phyloP scores from a whole-genome alignment of 2,329 filamentous ascomycete species.

The Leptosphaerulina australis region DNA sequence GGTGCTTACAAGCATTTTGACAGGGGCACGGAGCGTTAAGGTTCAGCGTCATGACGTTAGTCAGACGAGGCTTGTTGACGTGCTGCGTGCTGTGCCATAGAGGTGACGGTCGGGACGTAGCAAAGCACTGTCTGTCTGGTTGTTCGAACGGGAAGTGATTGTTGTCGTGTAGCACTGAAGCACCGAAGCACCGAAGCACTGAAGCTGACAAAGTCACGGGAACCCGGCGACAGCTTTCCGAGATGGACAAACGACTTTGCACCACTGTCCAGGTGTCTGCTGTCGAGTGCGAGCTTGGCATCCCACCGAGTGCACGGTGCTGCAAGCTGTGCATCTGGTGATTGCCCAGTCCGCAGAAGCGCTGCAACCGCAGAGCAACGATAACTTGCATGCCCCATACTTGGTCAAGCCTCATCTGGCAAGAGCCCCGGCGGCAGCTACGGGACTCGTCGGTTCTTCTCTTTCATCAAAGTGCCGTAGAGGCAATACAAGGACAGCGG shows the following conservation, averaged over 20 bases:
- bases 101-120: background rate
- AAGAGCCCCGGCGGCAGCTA: conserved; percentile 33
- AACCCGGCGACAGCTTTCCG: conserved; percentile 1
- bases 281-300: conserved; percentile 5
- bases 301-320: conserved; percentile 3
- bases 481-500: background rate
- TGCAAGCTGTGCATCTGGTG: conserved; percentile 17
- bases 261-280: no score
- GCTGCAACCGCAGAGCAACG: conserved; percentile 36
- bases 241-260: background rate
- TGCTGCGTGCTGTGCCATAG: background rate
- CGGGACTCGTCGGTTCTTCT: no score
- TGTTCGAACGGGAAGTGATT: background rate
- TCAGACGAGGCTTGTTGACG: conserved; percentile 5
- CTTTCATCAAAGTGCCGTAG: no score
- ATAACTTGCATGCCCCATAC: conserved; percentile 20
- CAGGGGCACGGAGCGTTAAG: background rate
- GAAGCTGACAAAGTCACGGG: background rate
- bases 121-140: conserved; percentile 1
- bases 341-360: conserved; percentile 32
- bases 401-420: conserved; percentile 30
- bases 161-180: background rate
- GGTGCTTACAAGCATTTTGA: background rate
- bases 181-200: no score
- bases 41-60: background rate